phyloP scores from a whole-genome alignment of 2,329 filamentous ascomycete genomes.

The Pyricularia pennisetigena region DNA sequence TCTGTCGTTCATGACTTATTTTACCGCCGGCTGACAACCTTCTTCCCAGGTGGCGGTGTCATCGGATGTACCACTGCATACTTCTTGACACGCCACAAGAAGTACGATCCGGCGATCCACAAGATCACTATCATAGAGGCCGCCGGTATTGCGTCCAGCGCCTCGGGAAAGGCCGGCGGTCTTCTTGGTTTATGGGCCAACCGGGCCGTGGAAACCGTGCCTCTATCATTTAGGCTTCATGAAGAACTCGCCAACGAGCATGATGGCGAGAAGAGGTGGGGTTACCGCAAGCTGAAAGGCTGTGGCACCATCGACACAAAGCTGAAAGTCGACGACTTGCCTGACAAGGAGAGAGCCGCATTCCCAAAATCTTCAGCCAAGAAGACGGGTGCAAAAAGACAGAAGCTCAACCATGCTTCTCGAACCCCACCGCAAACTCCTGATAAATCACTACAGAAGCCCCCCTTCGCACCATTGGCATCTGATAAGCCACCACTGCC shows the following conservation, averaged over 20 bases:
- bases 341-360: not conserved
- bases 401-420: not conserved
- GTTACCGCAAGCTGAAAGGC: conserved; percentile 62
- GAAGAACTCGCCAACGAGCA: conserved; percentile 78
- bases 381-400: not conserved
- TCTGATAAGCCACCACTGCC: not conserved
- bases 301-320: conserved; percentile 45
- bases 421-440: not conserved
- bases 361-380: not conserved
- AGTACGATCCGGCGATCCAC: conserved; percentile 65
- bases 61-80: conserved; percentile 90
- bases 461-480: not conserved
- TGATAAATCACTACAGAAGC: not conserved
- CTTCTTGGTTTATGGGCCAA: conserved; percentile 89
- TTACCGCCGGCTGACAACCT: conserved; percentile 1
- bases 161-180: conserved; percentile 90
- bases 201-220: conserved; percentile 64
- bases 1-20: not conserved
- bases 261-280: conserved; percentile 69
- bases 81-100: conserved; percentile 77
- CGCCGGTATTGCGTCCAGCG: conserved; percentile 73
- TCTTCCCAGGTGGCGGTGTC: conserved; percentile 66
- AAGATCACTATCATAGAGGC: conserved; percentile 83
- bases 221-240: conserved; percentile 76
- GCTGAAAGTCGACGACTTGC: conserved; percentile 12